phyloP scores from a whole-genome alignment of 1,284 basidiomycete genomes.

The Cutaneotrichosporon cutaneum region DNA sequence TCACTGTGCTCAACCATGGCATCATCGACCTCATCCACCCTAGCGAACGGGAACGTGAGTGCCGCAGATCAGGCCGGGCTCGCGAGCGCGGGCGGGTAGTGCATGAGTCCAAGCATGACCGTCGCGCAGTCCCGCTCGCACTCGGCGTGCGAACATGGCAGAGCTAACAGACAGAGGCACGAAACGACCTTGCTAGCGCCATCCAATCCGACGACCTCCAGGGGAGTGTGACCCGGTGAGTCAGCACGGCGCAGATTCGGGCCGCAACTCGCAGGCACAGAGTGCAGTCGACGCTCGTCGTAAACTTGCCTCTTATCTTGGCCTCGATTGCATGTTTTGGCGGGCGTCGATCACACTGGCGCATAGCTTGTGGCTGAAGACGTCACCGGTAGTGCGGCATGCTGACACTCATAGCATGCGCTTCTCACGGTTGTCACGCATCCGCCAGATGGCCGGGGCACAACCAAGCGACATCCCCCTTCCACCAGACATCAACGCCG shows the following conservation, averaged over 20 bases:
- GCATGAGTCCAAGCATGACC: neutral
- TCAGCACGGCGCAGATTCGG: slow-evolving; percentile 18
- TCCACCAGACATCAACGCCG: slow-evolving; percentile 62
- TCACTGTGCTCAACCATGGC: slow-evolving; percentile 67
- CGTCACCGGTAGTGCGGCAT: neutral
- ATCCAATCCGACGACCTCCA: slow-evolving; percentile 77
- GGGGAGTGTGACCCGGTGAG: slow-evolving; percentile 85
- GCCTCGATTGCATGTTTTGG: neutral
- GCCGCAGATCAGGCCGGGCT: neutral
- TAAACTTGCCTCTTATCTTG: neutral
- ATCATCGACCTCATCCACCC: slow-evolving; percentile 87
- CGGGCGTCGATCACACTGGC: neutral
- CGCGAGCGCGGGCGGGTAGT: neutral
- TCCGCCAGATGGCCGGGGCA: slow-evolving; percentile 55
- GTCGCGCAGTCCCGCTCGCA: neutral
- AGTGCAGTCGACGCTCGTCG: neutral
- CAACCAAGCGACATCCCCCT: slow-evolving; percentile 47
- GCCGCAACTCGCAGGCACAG: no score
- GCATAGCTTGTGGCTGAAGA: neutral
- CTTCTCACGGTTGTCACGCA: slow-evolving; percentile 54
- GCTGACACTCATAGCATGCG: slow-evolving; percentile 50
- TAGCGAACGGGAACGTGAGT: slow-evolving; percentile 69
- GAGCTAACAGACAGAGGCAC: slow-evolving; percentile 56
- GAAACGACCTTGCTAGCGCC: slow-evolving; percentile 72
- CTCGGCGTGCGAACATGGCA: neutral